phyloP scores from a whole-genome alignment of 305 asterid genomes.

The Stenogyne calaminthoides region DNA sequence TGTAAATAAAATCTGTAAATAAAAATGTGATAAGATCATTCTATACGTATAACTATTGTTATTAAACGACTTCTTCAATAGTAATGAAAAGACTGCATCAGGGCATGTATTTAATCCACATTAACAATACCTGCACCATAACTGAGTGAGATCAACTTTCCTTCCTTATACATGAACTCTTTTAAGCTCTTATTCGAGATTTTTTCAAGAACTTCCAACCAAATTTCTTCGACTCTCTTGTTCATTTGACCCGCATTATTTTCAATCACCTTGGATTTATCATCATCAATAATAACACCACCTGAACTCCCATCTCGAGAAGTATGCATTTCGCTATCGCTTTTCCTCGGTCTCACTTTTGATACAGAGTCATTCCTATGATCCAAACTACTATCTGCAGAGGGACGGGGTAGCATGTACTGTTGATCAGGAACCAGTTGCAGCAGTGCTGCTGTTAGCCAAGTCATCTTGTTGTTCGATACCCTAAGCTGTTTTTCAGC shows the following conservation, averaged over 20 bases:
- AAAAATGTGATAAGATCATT: too few relatives aligned
- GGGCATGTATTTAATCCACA: not conserved
- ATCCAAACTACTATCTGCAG: slow-evolving; percentile 60
- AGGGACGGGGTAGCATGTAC: slow-evolving; percentile 58
- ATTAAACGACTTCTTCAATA: too few relatives aligned
- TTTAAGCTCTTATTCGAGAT: slow-evolving; percentile 60
- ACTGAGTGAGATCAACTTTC: slow-evolving; percentile 71
- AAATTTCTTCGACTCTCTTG: slow-evolving; percentile 61
- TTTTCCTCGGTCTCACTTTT: slow-evolving; percentile 53
- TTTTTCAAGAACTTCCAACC: slow-evolving; percentile 80
- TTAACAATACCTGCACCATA: slow-evolving; percentile 70
- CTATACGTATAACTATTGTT: too few relatives aligned
- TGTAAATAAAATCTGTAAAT: too few relatives aligned
- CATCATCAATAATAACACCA: slow-evolving; percentile 32
- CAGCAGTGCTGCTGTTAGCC: slow-evolving; percentile 93
- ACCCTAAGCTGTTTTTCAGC: slow-evolving; percentile 96
- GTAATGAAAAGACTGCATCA: too few relatives aligned
- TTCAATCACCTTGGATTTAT: slow-evolving; percentile 36
- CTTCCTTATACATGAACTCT: slow-evolving; percentile 78
- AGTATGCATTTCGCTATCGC: slow-evolving; percentile 43
- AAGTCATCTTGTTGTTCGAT: slow-evolving; percentile 81
- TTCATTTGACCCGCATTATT: slow-evolving; percentile 31
- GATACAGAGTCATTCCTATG: slow-evolving; percentile 44
- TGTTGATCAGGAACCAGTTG: slow-evolving; percentile 96
- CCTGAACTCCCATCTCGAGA: slow-evolving; percentile 46